Evolutionary conservation across 495 filamentous ascomycete genomes (phyloP).

Genomic region (Penicillium bialowiezense): DNA sequence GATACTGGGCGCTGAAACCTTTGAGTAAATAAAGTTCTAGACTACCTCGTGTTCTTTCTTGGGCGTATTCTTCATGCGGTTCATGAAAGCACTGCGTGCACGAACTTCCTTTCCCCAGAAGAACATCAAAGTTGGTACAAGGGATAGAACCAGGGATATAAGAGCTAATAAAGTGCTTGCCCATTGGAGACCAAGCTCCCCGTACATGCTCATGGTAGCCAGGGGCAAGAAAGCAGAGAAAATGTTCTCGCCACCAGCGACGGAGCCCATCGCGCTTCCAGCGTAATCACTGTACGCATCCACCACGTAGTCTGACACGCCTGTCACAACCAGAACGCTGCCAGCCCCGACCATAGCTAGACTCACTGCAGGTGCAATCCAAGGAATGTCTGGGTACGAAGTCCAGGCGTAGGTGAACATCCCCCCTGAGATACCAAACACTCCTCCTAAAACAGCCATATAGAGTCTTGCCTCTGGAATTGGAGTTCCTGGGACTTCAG

Average conservation of each 20-base stretch:
- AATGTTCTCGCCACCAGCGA: slow-evolving; percentile 36
- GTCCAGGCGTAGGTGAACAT: slow-evolving; percentile 21
- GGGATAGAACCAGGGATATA: slow-evolving; percentile 29
- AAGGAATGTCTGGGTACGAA: slow-evolving; percentile 8
- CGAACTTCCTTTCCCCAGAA: slow-evolving; percentile 29
- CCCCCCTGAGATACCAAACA: slow-evolving; percentile 11
- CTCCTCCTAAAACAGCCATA: slow-evolving; percentile 10
- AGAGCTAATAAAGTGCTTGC: slow-evolving; percentile 42
- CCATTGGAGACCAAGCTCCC: slow-evolving; percentile 40
- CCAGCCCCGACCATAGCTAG: slow-evolving; percentile 17
- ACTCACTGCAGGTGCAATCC: slow-evolving; percentile 24
- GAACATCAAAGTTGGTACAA: slow-evolving; percentile 31
- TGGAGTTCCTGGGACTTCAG: slow-evolving; percentile 3
- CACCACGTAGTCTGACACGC: slow-evolving; percentile 30
- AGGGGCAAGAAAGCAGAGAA: slow-evolving; percentile 39
- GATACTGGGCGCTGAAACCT: too few relatives aligned
- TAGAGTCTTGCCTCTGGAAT: slow-evolving; percentile 18
- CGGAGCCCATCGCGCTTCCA: slow-evolving; percentile 33
- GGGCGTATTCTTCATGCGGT: neutral
- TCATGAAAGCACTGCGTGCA: slow-evolving; percentile 4
- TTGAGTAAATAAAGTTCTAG: too few relatives aligned
- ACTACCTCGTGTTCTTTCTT: neutral
- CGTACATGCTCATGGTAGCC: slow-evolving; percentile 43
- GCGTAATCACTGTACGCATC: slow-evolving; percentile 35
- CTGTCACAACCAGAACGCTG: slow-evolving; percentile 30